Conservation (phyloP, 1,284 basidiomycete species). For the Cryptococcus sp. region DNA sequence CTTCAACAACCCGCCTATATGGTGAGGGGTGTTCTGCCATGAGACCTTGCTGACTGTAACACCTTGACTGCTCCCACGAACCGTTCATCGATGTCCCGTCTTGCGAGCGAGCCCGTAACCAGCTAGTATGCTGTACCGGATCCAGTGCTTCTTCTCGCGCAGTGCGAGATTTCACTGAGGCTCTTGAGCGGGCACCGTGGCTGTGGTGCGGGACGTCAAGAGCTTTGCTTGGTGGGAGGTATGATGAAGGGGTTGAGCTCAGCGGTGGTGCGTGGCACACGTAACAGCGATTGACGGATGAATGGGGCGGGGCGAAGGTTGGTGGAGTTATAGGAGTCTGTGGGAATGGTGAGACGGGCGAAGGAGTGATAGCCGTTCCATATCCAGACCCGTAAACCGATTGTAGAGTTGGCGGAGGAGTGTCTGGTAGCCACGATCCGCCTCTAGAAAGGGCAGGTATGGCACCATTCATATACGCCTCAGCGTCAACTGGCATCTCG, state of each 20-base stretch:
- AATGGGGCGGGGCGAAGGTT: no score
- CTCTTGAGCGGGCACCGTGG: no score
- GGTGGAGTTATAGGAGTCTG: no score
- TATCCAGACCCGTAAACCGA: neutral
- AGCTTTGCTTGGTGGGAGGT: no score
- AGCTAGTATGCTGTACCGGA: constrained; percentile 10
- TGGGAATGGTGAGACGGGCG: no score
- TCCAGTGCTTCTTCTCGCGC: neutral
- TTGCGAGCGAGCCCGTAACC: constrained; percentile 5
- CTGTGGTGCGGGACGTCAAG: no score
- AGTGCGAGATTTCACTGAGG: no score
- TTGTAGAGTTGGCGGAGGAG: neutral
- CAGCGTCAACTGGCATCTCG: constrained; percentile 36
- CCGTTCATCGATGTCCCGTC: neutral
- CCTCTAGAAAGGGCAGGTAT: constrained; percentile 38
- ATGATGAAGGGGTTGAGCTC: no score
- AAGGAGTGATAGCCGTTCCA: no score
- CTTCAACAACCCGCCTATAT: neutral
- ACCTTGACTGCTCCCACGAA: neutral
- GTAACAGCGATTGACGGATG: no score
- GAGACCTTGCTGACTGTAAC: neutral
- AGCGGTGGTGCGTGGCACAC: no score
- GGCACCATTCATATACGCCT: constrained; percentile 39
- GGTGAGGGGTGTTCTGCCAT: neutral
- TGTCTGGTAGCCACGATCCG: constrained; percentile 29